phyloP scores from a whole-genome alignment of 2,329 filamentous ascomycete genomes.

The Rutstroemia sp. region DNA sequence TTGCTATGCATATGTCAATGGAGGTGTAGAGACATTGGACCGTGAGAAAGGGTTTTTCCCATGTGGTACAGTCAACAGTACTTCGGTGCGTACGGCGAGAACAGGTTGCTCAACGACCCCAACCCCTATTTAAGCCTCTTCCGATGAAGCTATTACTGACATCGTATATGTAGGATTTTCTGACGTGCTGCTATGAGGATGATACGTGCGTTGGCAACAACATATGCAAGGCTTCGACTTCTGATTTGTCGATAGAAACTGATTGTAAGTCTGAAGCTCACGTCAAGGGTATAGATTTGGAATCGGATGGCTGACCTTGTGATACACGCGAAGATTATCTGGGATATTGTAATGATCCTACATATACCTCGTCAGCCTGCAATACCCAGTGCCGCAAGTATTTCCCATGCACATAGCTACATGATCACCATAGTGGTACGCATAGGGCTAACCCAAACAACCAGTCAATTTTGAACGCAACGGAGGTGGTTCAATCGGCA shows the following conservation, averaged over 20 bases:
- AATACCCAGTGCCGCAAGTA: background rate
- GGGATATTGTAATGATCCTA: slow-evolving; percentile 2
- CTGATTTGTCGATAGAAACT: background rate
- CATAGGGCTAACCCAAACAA: background rate
- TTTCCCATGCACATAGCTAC: too few species aligned
- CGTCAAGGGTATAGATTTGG: background rate
- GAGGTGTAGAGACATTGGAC: background rate
- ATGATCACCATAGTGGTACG: background rate
- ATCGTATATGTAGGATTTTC: background rate
- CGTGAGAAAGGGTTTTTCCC: background rate
- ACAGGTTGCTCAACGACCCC: too few species aligned
- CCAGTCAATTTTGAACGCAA: background rate
- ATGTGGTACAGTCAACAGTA: background rate
- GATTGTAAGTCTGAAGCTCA: background rate
- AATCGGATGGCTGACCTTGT: background rate
- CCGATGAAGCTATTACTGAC: background rate
- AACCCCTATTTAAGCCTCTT: background rate
- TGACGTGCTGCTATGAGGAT: background rate
- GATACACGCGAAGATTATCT: background rate
- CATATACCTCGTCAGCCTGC: background rate
- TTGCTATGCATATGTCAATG: background rate
- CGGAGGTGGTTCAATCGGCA: background rate
- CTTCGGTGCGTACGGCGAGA: background rate
- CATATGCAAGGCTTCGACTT: background rate
- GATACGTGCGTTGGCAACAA: slow-evolving; percentile 2